Evolutionary conservation across 768 basidiomycete genomes (phyloP).

Genomic region (Suillus sp.): DNA sequence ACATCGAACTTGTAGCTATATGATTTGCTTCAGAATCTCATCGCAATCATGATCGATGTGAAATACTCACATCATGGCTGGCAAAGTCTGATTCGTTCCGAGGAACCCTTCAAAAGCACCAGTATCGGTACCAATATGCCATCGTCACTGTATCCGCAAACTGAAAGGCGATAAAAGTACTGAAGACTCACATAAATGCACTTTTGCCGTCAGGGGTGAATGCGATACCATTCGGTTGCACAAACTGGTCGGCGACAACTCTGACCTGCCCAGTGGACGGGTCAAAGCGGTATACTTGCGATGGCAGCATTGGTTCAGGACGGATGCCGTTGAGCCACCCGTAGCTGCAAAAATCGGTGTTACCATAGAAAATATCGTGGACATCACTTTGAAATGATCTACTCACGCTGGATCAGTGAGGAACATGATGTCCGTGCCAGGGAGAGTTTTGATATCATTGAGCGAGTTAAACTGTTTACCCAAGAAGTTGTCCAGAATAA

Average conservation of each 20-base stretch:
- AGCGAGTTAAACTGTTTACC: conserved; percentile 82
- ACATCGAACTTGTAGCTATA: conserved; percentile 66
- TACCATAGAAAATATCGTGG: no score
- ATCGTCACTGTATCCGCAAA: no score
- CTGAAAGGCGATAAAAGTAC: no score
- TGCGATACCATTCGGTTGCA: conserved; percentile 40
- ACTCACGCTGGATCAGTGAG: conserved; percentile 69
- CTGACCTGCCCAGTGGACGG: conserved; percentile 42
- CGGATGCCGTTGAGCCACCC: conserved; percentile 41
- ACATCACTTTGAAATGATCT: no score
- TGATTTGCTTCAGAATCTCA: conserved; percentile 3
- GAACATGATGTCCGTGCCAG: conserved; percentile 63
- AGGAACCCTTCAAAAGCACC: conserved; percentile 21
- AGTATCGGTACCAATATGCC: conserved; percentile 25
- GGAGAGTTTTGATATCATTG: conserved; percentile 77
- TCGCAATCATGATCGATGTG: background rate
- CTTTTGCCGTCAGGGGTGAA: conserved; percentile 35
- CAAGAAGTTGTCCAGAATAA: conserved; percentile 76
- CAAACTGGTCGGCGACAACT: conserved; percentile 46
- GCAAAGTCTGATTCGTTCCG: conserved; percentile 25
- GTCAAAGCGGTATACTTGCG: conserved; percentile 49
- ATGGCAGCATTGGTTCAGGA: conserved; percentile 42
- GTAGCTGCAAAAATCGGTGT: conserved; percentile 21
- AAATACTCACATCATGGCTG: conserved; percentile 28
- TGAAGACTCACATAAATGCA: conserved; percentile 30